Base-by-base conservation (phyloP, 2,329 filamentous ascomycete genomes). In the Didymosphaeria variabile region DNA sequence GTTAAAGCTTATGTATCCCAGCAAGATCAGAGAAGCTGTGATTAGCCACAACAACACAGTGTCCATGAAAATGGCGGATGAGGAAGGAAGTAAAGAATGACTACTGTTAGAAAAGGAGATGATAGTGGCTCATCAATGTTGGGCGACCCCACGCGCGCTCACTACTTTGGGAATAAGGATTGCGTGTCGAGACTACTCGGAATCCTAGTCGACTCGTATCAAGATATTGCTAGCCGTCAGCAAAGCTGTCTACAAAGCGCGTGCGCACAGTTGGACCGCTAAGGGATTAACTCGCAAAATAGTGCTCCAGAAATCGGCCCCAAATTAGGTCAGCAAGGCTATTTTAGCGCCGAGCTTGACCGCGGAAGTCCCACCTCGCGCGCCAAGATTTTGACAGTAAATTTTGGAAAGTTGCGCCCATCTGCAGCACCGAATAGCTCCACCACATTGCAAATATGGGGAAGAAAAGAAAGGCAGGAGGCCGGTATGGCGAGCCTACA, bases 381-480 rank as follows among this genome's bases (percentile, higher is more conserved):
- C 58, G 72, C 72, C 71, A 75, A 76, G 69, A 71, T 65, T 72
- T 72, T 62, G 59, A 57, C 60, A 62, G 64, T 65, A 74, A 74
- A 66, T 73, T 71, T 65, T 62, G 61, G 63, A 57, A 29, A 60
- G 42, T 40, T 45, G 13, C 50, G 32, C 12, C 8, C 26, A 58
- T 52, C 52, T 36, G 47, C 38, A 15, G 10, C 49, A 23, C 21
- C 59, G 57, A 52, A 59, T 59, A 61, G 63, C 52, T 47, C 55
- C 34, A 49, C 32, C 13, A 50, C 29, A 34, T 42, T 57, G 45
- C 31, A 47, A 67, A 50, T 7, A 86, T 87, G 84, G 84, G 77
- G 31, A 86, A 83, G 72, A 87, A 86, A 68, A 89, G 91, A 85
- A 95, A 94, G 83, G 89, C 87, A 1, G 83, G 86, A 23, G 83